Evolutionary conservation across 306 rosid species (phyloP).

Genomic region (Malus asiatica): DNA sequence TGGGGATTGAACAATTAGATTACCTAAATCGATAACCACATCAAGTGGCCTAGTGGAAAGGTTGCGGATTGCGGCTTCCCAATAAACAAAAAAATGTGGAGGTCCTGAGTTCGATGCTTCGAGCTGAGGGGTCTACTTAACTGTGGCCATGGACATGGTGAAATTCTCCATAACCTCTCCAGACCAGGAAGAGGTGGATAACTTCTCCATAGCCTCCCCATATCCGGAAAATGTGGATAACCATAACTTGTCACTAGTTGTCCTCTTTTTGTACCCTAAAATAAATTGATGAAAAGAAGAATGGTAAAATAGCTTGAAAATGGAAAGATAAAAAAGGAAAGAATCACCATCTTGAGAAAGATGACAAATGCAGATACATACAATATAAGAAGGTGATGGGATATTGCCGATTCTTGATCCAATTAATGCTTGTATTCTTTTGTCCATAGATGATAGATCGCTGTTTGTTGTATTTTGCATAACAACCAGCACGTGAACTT

Average conservation of each 20-base stretch:
- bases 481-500: conserved; percentile 30
- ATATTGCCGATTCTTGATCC: not conserved
- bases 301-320: not conserved
- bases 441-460: not conserved
- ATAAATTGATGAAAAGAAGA: not conserved
- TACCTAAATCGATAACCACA: too few species aligned
- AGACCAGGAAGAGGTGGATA: too few species aligned
- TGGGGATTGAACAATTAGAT: not conserved
- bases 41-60: rapidly evolving
- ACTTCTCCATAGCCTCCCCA: too few species aligned
- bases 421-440: not conserved
- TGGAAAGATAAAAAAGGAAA: not conserved
- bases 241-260: too few species aligned
- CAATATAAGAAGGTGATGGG: conserved; percentile 4
- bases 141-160: rapidly evolving
- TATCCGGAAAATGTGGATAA: too few species aligned
- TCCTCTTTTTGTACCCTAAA: too few species aligned
- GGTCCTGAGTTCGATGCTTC: too few species aligned
- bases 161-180: too few species aligned
- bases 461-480: not conserved
- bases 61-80: rapidly evolving
- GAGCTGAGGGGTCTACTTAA: too few species aligned
- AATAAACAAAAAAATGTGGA: too few species aligned
- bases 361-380: not conserved
- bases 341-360: not conserved